Percentiles rank a stretch among this genome's conserved stretches.
phyloP scores from a whole-genome alignment of 148 eudicot genomes.

The Euryodendron excelsum region DNA sequence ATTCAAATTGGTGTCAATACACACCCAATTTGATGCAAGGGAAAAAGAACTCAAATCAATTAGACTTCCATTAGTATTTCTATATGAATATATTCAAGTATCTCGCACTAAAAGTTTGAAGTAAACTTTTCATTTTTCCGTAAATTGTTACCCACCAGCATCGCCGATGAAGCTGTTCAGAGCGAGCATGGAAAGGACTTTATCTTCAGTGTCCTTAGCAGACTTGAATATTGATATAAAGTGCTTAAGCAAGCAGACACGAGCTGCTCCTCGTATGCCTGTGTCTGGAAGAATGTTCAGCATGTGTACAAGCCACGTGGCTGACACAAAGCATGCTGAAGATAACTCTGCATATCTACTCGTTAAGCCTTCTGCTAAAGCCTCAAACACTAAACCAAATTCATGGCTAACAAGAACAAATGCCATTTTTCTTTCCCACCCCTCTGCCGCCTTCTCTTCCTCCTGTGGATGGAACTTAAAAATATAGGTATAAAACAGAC shows the following conservation, averaged over 20 bases:
- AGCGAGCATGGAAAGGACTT: constrained; percentile 51
- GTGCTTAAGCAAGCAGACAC: constrained; percentile 44
- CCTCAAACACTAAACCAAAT: constrained; percentile 49
- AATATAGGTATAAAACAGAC: neutral
- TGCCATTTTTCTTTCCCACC: constrained; percentile 53
- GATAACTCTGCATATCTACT: constrained; percentile 44
- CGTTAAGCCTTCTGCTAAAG: constrained; percentile 44
- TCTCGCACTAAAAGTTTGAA: neutral
- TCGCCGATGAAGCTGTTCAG: constrained; percentile 43
- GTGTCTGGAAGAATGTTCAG: constrained; percentile 49
- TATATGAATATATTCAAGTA: neutral
- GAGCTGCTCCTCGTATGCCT: constrained; percentile 47
- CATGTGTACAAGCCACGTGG: constrained; percentile 54
- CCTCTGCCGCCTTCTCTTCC: constrained; percentile 45
- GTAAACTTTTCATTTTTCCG: neutral
- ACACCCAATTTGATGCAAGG: neutral
- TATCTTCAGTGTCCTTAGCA: constrained; percentile 38
- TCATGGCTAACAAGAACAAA: constrained; percentile 50
- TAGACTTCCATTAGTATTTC: neutral
- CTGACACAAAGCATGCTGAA: constrained; percentile 42
- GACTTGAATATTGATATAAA: constrained; percentile 46
- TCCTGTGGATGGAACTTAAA: constrained; percentile 23
- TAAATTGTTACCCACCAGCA: constrained; percentile 30
- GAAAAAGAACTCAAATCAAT: neutral
- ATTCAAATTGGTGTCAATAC: neutral